These are phyloP conservation scores for Diphasiastrum complanatum DNA, from an alignment of 83 land plant species.

Conservation along the genomic window DNA sequence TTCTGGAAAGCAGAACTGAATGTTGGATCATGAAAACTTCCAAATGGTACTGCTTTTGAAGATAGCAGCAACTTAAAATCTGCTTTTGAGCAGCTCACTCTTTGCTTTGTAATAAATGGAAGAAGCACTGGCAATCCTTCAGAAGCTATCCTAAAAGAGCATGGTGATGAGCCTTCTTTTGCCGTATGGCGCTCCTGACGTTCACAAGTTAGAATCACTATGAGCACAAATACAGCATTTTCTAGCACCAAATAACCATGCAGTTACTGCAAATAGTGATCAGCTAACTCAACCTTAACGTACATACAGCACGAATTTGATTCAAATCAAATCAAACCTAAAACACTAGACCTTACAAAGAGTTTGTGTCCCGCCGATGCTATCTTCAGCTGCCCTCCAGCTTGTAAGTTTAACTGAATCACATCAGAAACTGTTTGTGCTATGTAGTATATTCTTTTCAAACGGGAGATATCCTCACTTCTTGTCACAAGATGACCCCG, in stretches of 20 bases:
- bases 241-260: too few relatives aligned
- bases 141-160: conserved; percentile 82
- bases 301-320: too few relatives aligned
- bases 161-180: conserved; percentile 49
- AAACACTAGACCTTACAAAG: conserved; percentile 84
- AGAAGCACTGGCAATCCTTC: conserved; percentile 92
- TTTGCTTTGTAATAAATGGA: conserved; percentile 75
- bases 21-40: conserved; percentile 57
- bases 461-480: conserved; percentile 62
- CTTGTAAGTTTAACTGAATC: conserved; percentile 55
- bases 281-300: too few relatives aligned
- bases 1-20: conserved; percentile 49
- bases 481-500: conserved; percentile 67
- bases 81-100: conserved; percentile 38
- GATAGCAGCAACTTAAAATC: conserved; percentile 82
- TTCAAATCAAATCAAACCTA: not conserved
- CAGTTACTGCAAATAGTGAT: too few relatives aligned
- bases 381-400: conserved; percentile 90
- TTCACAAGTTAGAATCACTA: not conserved
- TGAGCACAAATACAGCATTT: too few relatives aligned
- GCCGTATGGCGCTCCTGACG: conserved; percentile 82
- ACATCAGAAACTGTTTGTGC: conserved; percentile 71
- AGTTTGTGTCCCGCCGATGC: conserved; percentile 83
- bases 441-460: conserved; percentile 88
- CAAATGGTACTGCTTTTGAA: conserved; percentile 49